These are phyloP conservation scores for Marchantia polymorpha DNA, from an alignment of 225 moss, liverwort and hornwort species.

Conservation along the genomic window DNA sequence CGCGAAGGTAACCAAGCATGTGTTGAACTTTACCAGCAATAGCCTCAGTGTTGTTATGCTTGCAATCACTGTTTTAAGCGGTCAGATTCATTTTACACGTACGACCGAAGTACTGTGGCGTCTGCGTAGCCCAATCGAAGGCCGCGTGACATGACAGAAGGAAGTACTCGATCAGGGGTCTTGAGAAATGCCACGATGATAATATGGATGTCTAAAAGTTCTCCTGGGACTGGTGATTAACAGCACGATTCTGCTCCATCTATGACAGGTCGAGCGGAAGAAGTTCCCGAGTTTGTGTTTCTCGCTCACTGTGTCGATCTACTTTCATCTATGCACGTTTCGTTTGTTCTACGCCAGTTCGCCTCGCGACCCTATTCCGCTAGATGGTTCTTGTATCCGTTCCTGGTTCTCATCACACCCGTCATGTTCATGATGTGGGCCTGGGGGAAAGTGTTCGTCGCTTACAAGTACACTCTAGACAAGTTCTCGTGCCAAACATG, in stretches of 20 bases:
- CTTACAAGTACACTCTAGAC: slow-evolving; percentile 53
- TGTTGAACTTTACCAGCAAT: not conserved
- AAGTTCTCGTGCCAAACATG: slow-evolving; percentile 65
- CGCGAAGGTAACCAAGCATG: slow-evolving; percentile 41
- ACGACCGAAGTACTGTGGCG: too few species aligned
- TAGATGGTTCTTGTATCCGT: slow-evolving; percentile 64
- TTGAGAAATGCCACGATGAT: too few species aligned
- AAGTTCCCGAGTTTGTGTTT: slow-evolving; percentile 75
- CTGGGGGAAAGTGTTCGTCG: slow-evolving; percentile 56
- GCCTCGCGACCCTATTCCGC: slow-evolving; percentile 53
- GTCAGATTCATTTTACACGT: too few species aligned
- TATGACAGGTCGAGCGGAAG: slow-evolving; percentile 52
- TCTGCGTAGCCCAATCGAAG: too few species aligned
- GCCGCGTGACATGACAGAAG: too few species aligned
- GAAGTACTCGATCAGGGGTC: too few species aligned
- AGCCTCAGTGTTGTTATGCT: too few species aligned
- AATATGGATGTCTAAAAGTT: too few species aligned
- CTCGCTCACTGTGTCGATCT: slow-evolving; percentile 83
- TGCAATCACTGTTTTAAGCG: too few species aligned
- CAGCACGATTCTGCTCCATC: not conserved
- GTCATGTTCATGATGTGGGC: slow-evolving; percentile 44
- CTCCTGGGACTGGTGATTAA: too few species aligned
- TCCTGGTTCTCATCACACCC: not conserved
- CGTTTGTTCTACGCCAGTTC: slow-evolving; percentile 63
- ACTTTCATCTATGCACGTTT: slow-evolving; percentile 69